Base-by-base conservation (phyloP, 495 filamentous ascomycete species). In the Parathielavia appendiculata region DNA sequence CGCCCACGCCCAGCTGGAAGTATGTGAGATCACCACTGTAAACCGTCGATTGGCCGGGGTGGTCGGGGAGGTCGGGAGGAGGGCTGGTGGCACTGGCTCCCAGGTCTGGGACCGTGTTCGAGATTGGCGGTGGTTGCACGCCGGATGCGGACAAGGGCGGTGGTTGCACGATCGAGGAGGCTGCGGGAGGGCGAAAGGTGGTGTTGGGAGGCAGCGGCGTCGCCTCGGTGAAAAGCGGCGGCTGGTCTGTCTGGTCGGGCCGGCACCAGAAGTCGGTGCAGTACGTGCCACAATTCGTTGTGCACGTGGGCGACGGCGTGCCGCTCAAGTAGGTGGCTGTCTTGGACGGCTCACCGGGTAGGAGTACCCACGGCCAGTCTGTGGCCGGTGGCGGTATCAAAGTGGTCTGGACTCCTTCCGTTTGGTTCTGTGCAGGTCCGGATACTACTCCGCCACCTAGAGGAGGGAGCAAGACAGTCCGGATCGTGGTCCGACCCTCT, bases 21-120 rank as follows among this genome's bases (percentile, higher is more conserved):
- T 78, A 79, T 38, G 78, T 79, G 55, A 79, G 68, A 14, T 79
- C 71, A 46, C 75, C 76, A 10, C 46, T 58, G 65, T 69, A 69
- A 26, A 58, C 7, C 56, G 19, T 39, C 6, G 63, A 52, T 36
- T n/a, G n/a, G n/a, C n/a, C n/a, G n/a, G n/a, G n/a, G n/a, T n/a
- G n/a, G 6, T 30, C 26, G 26, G 26, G 26, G 26, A 30, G 26
- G 26, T 30, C 26, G 6, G 26, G 26, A 6, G 26, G 26, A 30
- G 26, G 26, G 26, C 26, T 30, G 26, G 26, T 30, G 26, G 26
- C 6, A 30, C n/a, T n/a, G n/a, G n/a, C 3, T 30, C 26, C 26
- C 26, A 6, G 26, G 26, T 30, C 26, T 2, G 26, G 26, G 26
- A 30, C 26, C 26, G 26, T 30, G 26, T 30, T 30, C 3, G 26